Evolutionary conservation across 208 protist genomes (phyloP).

Genomic region (Crithidia sp.): DNA sequence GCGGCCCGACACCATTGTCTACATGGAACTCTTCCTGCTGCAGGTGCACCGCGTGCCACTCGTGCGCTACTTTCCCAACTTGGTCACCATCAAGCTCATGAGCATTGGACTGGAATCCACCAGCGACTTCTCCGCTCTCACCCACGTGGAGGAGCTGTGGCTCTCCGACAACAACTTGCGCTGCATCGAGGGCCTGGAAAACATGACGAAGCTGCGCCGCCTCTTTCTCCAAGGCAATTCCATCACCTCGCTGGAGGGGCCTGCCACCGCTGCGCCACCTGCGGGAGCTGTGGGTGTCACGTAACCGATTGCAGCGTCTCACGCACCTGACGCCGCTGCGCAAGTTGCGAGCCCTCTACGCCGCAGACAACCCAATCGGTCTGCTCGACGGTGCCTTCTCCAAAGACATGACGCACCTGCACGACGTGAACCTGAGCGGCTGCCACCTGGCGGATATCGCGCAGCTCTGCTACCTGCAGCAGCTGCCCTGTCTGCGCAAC

Average conservation of each 20-base stretch:
- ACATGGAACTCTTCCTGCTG: slow-evolving; percentile 87
- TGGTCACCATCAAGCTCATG: slow-evolving; percentile 82
- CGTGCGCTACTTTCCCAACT: slow-evolving; percentile 70
- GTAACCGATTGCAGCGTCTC: slow-evolving; percentile 67
- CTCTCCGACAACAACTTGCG: slow-evolving; percentile 88
- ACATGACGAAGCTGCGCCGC: slow-evolving; percentile 68
- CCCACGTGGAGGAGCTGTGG: slow-evolving; percentile 89
- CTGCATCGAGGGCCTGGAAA: slow-evolving; percentile 72
- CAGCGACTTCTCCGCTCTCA: slow-evolving; percentile 60
- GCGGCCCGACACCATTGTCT: slow-evolving; percentile 59
- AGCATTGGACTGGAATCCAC: slow-evolving; percentile 79
- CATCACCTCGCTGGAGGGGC: slow-evolving; percentile 80
- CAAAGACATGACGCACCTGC: slow-evolving; percentile 49
- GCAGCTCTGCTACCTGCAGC: slow-evolving; percentile 80
- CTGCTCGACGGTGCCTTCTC: slow-evolving; percentile 58
- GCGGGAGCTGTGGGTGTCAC: slow-evolving; percentile 81
- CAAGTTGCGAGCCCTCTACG: slow-evolving; percentile 77
- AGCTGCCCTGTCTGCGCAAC: slow-evolving; percentile 67
- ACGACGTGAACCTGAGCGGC: slow-evolving; percentile 91
- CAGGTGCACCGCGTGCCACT: slow-evolving; percentile 64
- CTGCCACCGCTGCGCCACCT: slow-evolving; percentile 74
- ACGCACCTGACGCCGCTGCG: slow-evolving; percentile 53
- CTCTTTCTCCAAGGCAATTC: slow-evolving; percentile 88
- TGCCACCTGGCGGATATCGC: slow-evolving; percentile 88
- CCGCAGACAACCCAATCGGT: slow-evolving; percentile 81